These are phyloP conservation scores for Hyphodiscus sp. DNA, from an alignment of 2,329 filamentous ascomycete genomes.

Conservation along the genomic window DNA sequence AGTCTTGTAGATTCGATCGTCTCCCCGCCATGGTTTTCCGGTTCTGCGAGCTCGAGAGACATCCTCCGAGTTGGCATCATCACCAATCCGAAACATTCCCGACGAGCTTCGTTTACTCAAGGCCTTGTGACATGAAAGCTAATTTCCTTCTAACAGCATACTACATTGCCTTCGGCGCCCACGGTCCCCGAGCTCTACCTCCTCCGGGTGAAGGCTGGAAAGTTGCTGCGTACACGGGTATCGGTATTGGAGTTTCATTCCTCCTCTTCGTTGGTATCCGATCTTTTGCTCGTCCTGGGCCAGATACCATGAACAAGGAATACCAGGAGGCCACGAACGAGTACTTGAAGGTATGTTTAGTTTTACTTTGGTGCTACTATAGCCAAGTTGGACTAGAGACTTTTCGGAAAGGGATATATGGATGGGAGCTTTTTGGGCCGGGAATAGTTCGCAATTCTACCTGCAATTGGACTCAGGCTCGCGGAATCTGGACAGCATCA, in stretches of 20 bases:
- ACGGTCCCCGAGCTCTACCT: conserved; percentile 78
- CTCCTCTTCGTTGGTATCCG: conserved; percentile 69
- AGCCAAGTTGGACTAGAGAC: not conserved
- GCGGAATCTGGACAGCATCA: not conserved
- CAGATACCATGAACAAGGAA: conserved; percentile 90
- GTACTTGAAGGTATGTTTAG: conserved; percentile 71
- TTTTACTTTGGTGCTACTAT: not conserved
- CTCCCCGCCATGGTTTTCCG: not conserved
- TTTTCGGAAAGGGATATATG: not conserved
- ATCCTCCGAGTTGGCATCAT: not conserved
- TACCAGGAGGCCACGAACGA: conserved; percentile 96
- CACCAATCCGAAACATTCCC: not conserved
- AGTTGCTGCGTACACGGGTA: conserved; percentile 65
- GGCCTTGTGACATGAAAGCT: no score
- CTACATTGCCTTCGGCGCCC: conserved; percentile 97
- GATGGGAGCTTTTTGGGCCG: not conserved
- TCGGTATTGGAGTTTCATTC: conserved; percentile 61
- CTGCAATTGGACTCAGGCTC: no score
- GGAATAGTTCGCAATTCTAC: not conserved
- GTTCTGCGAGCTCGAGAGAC: not conserved
- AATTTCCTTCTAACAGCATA: conserved; percentile 59
- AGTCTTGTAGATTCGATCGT: not conserved
- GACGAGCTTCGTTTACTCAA: not conserved
- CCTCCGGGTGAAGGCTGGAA: conserved; percentile 81
- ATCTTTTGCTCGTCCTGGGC: conserved; percentile 62